A percentile compares a stretch with the other conserved stretches of the same genome.
phyloP scores from a whole-genome alignment of 2,329 filamentous ascomycete genomes.

The Phialemoniopsis sp. region DNA sequence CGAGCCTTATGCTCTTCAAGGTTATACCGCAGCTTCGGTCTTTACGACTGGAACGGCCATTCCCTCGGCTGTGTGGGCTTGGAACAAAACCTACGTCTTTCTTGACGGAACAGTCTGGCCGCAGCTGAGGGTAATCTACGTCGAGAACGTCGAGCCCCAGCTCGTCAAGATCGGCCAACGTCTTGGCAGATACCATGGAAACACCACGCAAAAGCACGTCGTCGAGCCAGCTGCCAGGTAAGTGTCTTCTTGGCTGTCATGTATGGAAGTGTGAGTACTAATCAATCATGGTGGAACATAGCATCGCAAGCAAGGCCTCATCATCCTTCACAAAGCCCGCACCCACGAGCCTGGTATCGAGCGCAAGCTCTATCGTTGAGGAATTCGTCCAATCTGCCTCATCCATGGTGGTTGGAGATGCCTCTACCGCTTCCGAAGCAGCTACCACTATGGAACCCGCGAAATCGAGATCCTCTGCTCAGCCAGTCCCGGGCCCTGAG shows the following conservation, averaged over 20 bases:
- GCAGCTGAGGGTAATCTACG: constrained; percentile 73
- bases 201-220: constrained; percentile 20
- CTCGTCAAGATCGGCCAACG: constrained; percentile 87
- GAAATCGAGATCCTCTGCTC: constrained; percentile 12
- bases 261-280: neutral
- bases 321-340: constrained; percentile 32
- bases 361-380: too few species aligned
- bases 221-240: constrained; percentile 19
- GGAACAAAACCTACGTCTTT: constrained; percentile 66
- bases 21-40: constrained; percentile 61
- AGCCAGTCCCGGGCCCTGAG: constrained; percentile 38
- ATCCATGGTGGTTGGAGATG: too few species aligned
- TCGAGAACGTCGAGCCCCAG: constrained; percentile 92
- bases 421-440: constrained; percentile 8
- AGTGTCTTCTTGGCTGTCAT: constrained; percentile 1
- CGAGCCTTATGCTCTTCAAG: constrained; percentile 67
- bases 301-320: constrained; percentile 17
- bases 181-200: constrained; percentile 69
- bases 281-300: constrained; percentile 9
- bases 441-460: constrained; percentile 7
- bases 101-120: constrained; percentile 78
- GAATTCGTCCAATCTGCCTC: too few species aligned
- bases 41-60: constrained; percentile 68
- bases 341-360: constrained; percentile 2
- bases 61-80: constrained; percentile 67